Conservation (phyloP, 73 alveolate genomes). For the Tetrahymena borealis region DNA sequence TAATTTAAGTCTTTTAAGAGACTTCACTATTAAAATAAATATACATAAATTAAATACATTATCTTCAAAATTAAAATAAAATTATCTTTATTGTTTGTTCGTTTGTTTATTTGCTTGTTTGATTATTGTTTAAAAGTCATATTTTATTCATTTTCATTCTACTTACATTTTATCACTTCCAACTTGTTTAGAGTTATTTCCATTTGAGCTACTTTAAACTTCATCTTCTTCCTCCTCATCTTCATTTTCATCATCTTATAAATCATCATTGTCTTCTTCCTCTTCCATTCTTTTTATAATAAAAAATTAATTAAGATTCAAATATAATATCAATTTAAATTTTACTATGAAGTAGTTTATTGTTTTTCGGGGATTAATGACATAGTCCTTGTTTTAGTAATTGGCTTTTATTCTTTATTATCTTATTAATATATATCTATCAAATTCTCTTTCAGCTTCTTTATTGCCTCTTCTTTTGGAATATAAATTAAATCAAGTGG, state of each 20-base stretch:
- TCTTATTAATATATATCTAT: neutral
- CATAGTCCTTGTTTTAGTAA: neutral
- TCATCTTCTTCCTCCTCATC: neutral
- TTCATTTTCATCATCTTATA: neutral
- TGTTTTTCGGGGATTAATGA: neutral
- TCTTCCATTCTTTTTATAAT: neutral
- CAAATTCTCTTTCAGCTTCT: neutral
- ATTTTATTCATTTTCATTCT: neutral
- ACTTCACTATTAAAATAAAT: too few species aligned
- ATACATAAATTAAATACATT: too few species aligned
- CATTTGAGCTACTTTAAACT: neutral
- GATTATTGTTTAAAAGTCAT: neutral
- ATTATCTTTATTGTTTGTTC: neutral
- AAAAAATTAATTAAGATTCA: neutral
- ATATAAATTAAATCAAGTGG: slow-evolving; percentile 23
- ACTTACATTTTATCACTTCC: neutral
- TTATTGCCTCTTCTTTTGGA: slow-evolving; percentile 17
- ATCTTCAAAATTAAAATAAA: too few species aligned
- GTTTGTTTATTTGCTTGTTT: neutral
- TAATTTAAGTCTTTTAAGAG: too few species aligned
- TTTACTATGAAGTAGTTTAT: too few species aligned
- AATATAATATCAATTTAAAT: too few species aligned
- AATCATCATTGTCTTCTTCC: neutral
- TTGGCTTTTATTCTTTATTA: neutral
- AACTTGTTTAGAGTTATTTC: neutral